Evolutionary conservation across 2,329 filamentous ascomycete species (phyloP), one percentile per base, ranked within the genome.

Genomic region (Amylocarpus encephaloides): DNA sequence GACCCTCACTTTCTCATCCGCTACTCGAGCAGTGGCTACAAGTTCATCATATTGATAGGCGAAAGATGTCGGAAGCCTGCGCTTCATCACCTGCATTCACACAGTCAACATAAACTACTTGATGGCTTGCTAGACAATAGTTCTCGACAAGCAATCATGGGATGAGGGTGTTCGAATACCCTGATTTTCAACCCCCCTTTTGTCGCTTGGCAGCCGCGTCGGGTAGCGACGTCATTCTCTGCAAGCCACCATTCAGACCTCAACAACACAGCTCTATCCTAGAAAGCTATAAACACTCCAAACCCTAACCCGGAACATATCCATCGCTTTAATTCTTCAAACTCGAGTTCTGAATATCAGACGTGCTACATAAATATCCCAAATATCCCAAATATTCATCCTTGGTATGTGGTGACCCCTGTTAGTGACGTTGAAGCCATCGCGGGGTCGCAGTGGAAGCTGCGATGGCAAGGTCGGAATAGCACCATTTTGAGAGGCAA

Each of bases 361-460:
- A 43, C 15, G 9, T 36, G 12, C 38, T 33, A 19, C 38, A 36
- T 12, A 29, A 46, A 32, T 16, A 33, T 39, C 15, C 35, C 16
- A 32, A 36, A 45, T 36, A 44, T 48, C 22, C 15, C 33, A 40
- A 18, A 36, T n/a, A 33, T 41, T 32, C n/a, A n/a, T n/a, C 5
- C 36, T 22, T n/a, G 36, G 30, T 30, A 34, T 33, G 26, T 29
- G 19, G 11, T 13, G n/a, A 40, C 22, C 46, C 46, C 46, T 45
- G 33, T 29, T 18, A 16, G 51, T 55, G 53, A 54, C 56, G 48
- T 51, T 36, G 35, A 26, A 26, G 41, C 42, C 42, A 33, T 29
- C 41, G 40, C 16, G 30, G 46, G 30, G 29, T 48, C 29, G 51
- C 38, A 44, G 26, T 22, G 44, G 45, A 34, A 40, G 29, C 35